Conservation (phyloP, 345 rosid genomes). For the Melastoma malabathricum region DNA sequence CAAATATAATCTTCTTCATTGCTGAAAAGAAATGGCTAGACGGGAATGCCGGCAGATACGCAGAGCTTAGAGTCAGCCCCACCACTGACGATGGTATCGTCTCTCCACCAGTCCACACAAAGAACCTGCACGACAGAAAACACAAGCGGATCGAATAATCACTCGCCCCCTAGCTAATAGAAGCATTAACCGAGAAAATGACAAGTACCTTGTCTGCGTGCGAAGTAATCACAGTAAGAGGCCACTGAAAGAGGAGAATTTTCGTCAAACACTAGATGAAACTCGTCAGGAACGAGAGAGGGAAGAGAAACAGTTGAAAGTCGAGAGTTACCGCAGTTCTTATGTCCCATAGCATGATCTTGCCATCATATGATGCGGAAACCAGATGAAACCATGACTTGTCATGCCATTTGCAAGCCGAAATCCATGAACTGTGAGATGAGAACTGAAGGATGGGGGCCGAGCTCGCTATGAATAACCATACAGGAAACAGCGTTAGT, state of each 20-base stretch:
- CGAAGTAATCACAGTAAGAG: conserved; percentile 56
- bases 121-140: conserved; percentile 39
- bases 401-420: conserved; percentile 90
- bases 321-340: conserved; percentile 71
- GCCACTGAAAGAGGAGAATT: conserved; percentile 63
- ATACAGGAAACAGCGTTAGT: background rate
- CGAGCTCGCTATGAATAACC: conserved; percentile 42
- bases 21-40: conserved; percentile 12
- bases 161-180: background rate
- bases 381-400: conserved; percentile 73
- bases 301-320: conserved; percentile 1
- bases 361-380: conserved; percentile 94
- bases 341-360: conserved; percentile 98
- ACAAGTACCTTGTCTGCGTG: conserved; percentile 68
- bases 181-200: conserved; percentile 2
- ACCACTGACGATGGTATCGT: conserved; percentile 67
- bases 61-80: conserved; percentile 77
- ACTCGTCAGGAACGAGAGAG: background rate
- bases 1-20: too few species aligned
- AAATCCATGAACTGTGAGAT: conserved; percentile 85
- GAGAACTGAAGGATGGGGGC: conserved; percentile 80
- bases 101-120: conserved; percentile 96
- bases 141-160: background rate
- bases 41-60: conserved; percentile 46
- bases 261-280: background rate